Evolutionary conservation across 306 rosid species (phyloP), one percentile per base, ranked within the genome.

Genomic region (Quercus aquifolioides): DNA sequence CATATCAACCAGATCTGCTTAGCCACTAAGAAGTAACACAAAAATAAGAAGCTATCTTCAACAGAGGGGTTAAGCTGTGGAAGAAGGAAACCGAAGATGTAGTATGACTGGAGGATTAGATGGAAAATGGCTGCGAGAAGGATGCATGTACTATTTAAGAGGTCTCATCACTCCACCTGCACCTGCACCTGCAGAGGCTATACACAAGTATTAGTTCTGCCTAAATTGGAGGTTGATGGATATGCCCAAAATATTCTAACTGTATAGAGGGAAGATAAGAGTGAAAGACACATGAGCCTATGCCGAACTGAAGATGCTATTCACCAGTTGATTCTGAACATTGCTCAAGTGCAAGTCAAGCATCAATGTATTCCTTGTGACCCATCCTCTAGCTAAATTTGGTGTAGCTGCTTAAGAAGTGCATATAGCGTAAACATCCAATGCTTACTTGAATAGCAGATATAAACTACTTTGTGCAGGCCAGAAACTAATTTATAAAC

Each of bases 141-240:
- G 60, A 49, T 15, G n/a, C 46, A 33, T 4, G 23, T 28, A 43
- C 0, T 6, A 7, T 11, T 15, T 15, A 57, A 73, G 17, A 63
- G 30, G 68, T 28, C 55, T 49, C 14, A 20, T 62, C 41, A 28
- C 23, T 11, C 5, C 54, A 49, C 5, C 25, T 67, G 49, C 49
- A 57, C 74, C 62, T 57, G 71, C 58, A 57, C 74, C 62, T 57
- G 71, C 58, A 54, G 21, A 28, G 43, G 67, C 51, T 74, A 52
- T 71, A 23, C 41, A 11, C 26, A 51, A 69, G 26, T 73, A 38
- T 70, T 70, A 49, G 4, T 0, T 49, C 4, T 20, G 4, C 65
- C 21, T 64, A 57, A 69, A 30, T 55, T 72, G 11, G 76, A 20
- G 71, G 35, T 78, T 10, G 58, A 78, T 26, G 23, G 31, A 20